Base-by-base conservation (phyloP, 2,329 filamentous ascomycete species). In the Botrytis squamosa region DNA sequence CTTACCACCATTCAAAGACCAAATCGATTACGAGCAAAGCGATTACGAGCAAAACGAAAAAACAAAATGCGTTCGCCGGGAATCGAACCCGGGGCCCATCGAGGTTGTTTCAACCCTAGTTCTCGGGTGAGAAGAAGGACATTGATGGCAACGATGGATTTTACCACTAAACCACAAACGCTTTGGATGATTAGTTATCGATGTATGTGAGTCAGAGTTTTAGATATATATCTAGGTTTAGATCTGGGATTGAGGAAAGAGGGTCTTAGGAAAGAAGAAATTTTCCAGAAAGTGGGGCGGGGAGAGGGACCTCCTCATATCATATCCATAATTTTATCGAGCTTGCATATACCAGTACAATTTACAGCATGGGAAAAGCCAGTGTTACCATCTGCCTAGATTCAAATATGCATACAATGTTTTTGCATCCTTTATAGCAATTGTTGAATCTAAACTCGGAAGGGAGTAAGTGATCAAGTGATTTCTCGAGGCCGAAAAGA, bases 81-180 rank as follows among this genome's bases (percentile, higher is more conserved):
- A 57, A 57, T 57, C 52, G 52, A 57, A 57, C 52, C 52, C 52
- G 52, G 52, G 52, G 52, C 52, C 52, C 52, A 57, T 57, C 52
- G 52, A 57, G 3, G 52, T 57, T 57, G 52, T 29, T 33, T 57
- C n/a, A 29, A 18, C 6, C 14, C n/a, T 29, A 18, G 14, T 9
- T 29, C 52, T 29, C n/a, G 18, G 14, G 4, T 18, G 52, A 57
- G 52, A 57, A 9, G 6, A 8, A 33, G 52, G 7, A 29, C 14
- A 18, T 29, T 29, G 46, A 65, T 75, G 74, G 74, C 74, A 75
- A 75, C 59, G 67, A 74, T 69, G 57, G 68, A 75, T 75, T 75
- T 74, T 75, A 74, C 74, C 66, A 74, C 55, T 75, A 75, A 75
- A 75, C 74, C 73, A 73, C 73, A 74, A 74, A 73, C 73, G 73